Evolutionary conservation across 768 basidiomycete genomes (phyloP).

Genomic region (Termitomyces sp.): DNA sequence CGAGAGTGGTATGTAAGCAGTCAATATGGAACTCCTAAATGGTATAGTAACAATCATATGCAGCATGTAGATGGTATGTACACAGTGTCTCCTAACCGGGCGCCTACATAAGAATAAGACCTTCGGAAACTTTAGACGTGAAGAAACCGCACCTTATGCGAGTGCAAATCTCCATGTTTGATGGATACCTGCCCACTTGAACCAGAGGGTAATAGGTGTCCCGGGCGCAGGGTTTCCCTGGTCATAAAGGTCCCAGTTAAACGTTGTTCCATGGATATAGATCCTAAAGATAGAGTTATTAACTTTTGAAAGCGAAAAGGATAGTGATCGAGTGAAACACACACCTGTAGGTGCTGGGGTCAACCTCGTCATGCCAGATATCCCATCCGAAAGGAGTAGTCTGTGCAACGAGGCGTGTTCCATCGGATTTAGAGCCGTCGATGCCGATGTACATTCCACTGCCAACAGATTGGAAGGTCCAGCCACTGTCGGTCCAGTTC

Average conservation of each 20-base stretch:
- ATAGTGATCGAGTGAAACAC: slow-evolving; percentile 9
- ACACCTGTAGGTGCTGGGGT: slow-evolving; percentile 36
- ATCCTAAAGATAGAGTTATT: slow-evolving; percentile 26
- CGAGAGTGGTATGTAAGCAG: background rate
- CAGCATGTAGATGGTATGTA: background rate
- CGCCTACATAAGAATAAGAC: background rate
- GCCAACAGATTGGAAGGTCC: slow-evolving; percentile 36
- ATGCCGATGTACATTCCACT: slow-evolving; percentile 36
- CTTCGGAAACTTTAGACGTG: background rate
- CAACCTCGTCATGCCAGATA: slow-evolving; percentile 39
- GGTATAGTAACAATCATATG: slow-evolving; percentile 1
- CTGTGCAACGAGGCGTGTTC: slow-evolving; percentile 32
- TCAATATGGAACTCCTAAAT: background rate
- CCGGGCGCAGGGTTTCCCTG: slow-evolving; percentile 40
- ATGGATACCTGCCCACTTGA: slow-evolving; percentile 40
- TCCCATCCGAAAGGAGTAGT: slow-evolving; percentile 38
- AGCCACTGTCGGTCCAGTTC: slow-evolving; percentile 29
- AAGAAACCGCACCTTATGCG: slow-evolving; percentile 1
- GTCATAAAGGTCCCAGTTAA: slow-evolving; percentile 42
- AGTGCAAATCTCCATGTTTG: slow-evolving; percentile 46
- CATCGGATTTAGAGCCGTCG: slow-evolving; percentile 33
- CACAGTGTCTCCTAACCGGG: background rate
- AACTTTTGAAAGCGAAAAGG: background rate
- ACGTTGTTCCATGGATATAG: slow-evolving; percentile 34
- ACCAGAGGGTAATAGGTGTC: slow-evolving; percentile 42